A percentile compares a stretch with the other conserved stretches of the same genome.
phyloP scores from a whole-genome alignment of 1,284 basidiomycete genomes.

The Ganoderma sinense region DNA sequence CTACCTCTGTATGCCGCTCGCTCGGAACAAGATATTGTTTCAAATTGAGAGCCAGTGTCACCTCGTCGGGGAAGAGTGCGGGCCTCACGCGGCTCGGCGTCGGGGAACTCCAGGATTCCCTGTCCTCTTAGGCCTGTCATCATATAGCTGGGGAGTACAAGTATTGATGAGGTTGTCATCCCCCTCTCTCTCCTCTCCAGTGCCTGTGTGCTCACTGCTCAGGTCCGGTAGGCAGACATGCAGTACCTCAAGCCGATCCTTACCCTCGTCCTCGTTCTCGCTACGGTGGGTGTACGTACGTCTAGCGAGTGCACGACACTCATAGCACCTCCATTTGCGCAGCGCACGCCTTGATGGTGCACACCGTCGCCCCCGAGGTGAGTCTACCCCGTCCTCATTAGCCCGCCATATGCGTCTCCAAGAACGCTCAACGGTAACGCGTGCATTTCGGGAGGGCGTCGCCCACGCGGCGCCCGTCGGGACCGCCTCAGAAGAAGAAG shows the following conservation, averaged over 20 bases:
- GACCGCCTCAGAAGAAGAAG: too few relatives aligned
- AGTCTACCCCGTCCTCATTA: too few relatives aligned
- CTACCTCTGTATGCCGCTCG: too few relatives aligned
- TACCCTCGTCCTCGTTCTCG: not conserved
- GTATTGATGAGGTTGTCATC: not conserved
- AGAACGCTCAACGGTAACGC: too few relatives aligned
- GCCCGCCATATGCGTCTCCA: too few relatives aligned
- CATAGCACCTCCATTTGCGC: not conserved
- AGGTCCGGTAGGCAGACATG: not conserved
- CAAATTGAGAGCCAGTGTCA: too few relatives aligned
- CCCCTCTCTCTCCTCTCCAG: not conserved
- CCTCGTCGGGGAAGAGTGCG: not conserved
- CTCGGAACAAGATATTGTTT: too few relatives aligned
- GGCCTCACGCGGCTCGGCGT: not conserved
- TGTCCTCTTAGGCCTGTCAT: not conserved
- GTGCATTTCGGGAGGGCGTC: not conserved
- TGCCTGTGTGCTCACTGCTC: too few relatives aligned
- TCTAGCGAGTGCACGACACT: not conserved
- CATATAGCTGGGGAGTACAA: not conserved
- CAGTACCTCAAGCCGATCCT: constrained; percentile 2
- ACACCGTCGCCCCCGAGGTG: not conserved
- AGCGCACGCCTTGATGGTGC: not conserved
- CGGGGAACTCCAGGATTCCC: not conserved
- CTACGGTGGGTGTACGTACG: not conserved
- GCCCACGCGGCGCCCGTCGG: not conserved